Evolutionary conservation across 768 basidiomycete genomes (phyloP).

Genomic region (Serendipita sp.): DNA sequence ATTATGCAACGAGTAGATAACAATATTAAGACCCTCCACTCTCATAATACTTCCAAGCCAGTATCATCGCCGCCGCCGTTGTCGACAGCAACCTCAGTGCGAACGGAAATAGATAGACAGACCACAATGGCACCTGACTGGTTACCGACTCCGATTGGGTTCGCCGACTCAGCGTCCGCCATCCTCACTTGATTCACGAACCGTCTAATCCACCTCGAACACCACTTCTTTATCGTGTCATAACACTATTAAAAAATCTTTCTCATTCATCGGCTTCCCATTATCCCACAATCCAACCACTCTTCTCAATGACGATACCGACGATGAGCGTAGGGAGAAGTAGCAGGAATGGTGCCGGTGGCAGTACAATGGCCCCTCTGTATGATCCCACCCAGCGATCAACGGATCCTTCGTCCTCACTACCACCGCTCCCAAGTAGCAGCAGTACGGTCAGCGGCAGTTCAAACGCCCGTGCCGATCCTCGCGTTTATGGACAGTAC

Average conservation of each 20-base stretch:
- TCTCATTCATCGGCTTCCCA: not conserved
- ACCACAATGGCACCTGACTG: not conserved
- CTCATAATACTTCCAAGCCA: not conserved
- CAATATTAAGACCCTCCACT: too few relatives aligned
- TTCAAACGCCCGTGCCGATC: not conserved
- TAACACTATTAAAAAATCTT: not conserved
- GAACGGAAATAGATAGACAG: not conserved
- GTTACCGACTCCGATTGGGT: not conserved
- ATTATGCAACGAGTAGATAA: not conserved
- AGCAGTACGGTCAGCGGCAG: not conserved
- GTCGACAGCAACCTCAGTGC: not conserved
- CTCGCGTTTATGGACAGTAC: not conserved
- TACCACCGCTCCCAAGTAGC: not conserved
- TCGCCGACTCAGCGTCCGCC: not conserved
- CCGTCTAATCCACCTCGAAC: not conserved
- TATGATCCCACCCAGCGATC: not conserved
- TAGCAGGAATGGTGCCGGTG: not conserved
- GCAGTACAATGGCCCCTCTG: not conserved
- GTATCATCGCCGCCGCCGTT: not conserved
- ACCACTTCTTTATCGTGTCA: not conserved
- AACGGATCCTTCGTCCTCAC: not conserved
- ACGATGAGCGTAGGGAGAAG: not conserved
- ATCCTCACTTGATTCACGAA: not conserved
- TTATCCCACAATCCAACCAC: not conserved
- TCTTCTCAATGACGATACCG: not conserved